These are phyloP conservation scores for Porphyrellus cyaneotinctus DNA, from an alignment of 768 basidiomycete species.

Conservation along the genomic window DNA sequence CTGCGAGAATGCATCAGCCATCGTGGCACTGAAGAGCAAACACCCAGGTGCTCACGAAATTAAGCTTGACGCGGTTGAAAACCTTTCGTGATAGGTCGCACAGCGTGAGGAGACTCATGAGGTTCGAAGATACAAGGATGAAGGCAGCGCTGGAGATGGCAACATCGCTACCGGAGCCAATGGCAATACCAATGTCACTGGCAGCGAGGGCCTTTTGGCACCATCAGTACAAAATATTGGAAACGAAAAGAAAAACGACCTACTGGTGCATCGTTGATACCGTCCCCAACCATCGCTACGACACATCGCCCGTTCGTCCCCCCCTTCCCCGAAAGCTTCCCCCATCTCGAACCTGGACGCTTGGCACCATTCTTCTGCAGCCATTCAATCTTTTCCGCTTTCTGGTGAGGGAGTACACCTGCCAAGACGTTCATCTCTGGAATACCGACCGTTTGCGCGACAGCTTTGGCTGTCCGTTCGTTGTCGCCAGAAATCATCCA, in stretches of 20 bases:
- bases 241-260: not conserved
- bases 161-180: conserved; percentile 67
- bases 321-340: conserved; percentile 17
- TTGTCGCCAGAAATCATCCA: conserved; percentile 88
- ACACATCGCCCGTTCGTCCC: conserved; percentile 37
- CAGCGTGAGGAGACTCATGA: conserved; percentile 56
- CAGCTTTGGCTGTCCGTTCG: conserved; percentile 62
- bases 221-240: conserved; percentile 5
- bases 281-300: conserved; percentile 58
- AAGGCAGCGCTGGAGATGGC: conserved; percentile 79
- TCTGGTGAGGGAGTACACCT: conserved; percentile 80
- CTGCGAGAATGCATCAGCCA: conserved; percentile 31
- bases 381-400: conserved; percentile 62
- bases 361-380: conserved; percentile 44
- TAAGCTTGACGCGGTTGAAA: conserved; percentile 66
- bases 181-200: conserved; percentile 59
- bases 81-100: conserved; percentile 60
- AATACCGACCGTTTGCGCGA: conserved; percentile 67
- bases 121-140: conserved; percentile 67
- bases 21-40: not conserved
- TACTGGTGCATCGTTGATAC: conserved; percentile 59
- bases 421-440: conserved; percentile 65
- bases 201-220: conserved; percentile 45
- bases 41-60: conserved; percentile 52
- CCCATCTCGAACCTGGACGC: conserved; percentile 31